Evolutionary conservation across 2,329 filamentous ascomycete genomes (phyloP), one percentile per base, ranked within the genome.

Genomic region (Monilinia vaccinii-corymbosi): DNA sequence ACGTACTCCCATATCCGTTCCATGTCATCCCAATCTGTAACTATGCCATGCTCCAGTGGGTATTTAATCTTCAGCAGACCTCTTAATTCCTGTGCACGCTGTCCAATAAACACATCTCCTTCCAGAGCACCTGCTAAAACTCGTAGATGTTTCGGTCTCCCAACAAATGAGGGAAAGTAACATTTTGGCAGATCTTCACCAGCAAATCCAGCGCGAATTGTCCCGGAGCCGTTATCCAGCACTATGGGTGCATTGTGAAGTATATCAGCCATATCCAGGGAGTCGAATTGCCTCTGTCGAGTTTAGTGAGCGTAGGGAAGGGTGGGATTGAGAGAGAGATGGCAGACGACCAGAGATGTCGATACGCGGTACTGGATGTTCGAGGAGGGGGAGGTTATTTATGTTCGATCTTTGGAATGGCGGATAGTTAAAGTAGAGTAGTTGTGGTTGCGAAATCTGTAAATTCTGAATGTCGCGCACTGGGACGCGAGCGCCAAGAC

Each of bases 11-110:
- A 99, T 76, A 99, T 99, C 77, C 91, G 86, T 79, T 99, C 94
- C 94, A 99, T 99, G 72, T 99, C 94, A 73, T 97, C 94, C 94
- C 94, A 99, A 75, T 99, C 91, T 68, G 94, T 99, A 64, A 99
- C 94, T 70, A 99, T 95, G 68, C 94, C 94, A 74, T 99, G 94
- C 77, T 97, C 94, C 59, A 99, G 78, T 48, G 94, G 94, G 73
- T 97, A 97, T 66, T 86, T 83, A 69, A 99, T 97, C 82, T 97
- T 99, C 68, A 99, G 81, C 63, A 99, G 78, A 3, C 94, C 94
- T 71, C 93, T 85, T 70, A 96, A 81, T 72, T 97, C 92, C 68
- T 93, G 92, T 21, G 84, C 84, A 74, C 91, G 87, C 69, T 92
- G 87, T 56, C 94, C 94, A 73, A 99, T 97, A 75, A 99, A 99